Evolutionary conservation across 768 basidiomycete species (phyloP).

Genomic region (Glaciozyma antarctica): DNA sequence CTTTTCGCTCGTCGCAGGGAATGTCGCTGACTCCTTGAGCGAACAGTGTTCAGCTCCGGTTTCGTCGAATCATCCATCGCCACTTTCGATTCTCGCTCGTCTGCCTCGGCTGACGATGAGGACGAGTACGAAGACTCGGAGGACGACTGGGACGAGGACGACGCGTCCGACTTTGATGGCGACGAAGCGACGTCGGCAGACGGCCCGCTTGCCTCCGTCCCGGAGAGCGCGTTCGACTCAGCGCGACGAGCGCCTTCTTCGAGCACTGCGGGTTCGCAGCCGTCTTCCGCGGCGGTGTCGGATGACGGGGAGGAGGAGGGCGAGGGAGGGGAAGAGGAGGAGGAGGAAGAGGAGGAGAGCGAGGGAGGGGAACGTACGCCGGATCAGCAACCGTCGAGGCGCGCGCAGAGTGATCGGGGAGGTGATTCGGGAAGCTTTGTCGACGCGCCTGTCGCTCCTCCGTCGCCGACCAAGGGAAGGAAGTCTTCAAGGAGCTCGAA

Average conservation of each 20-base stretch:
- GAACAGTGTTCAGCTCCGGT: constrained; percentile 30
- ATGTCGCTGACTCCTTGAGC: neutral
- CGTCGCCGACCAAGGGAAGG: neutral
- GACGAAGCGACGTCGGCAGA: neutral
- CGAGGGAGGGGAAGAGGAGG: neutral
- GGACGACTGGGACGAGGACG: constrained; percentile 25
- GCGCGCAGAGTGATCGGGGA: neutral
- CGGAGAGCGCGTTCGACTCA: too few species aligned
- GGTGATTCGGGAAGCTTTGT: constrained; percentile 2
- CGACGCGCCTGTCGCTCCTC: constrained; percentile 19
- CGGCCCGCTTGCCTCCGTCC: too few species aligned
- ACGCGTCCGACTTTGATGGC: constrained; percentile 16
- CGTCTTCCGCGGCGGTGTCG: constrained; percentile 9
- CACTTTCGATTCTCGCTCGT: neutral
- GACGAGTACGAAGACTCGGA: constrained; percentile 9
- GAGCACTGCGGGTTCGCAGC: constrained; percentile 4
- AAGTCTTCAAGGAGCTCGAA: neutral
- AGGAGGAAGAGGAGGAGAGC: neutral
- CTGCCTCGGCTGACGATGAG: constrained; percentile 7
- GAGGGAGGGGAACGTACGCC: neutral
- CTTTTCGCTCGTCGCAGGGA: neutral
- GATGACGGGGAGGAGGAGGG: neutral
- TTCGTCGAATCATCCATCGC: constrained; percentile 24
- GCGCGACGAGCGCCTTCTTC: too few species aligned
- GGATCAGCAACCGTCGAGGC: neutral